These are phyloP conservation scores for Neurospora sp. DNA, from an alignment of 495 filamentous ascomycete genomes.

Conservation along the genomic window DNA sequence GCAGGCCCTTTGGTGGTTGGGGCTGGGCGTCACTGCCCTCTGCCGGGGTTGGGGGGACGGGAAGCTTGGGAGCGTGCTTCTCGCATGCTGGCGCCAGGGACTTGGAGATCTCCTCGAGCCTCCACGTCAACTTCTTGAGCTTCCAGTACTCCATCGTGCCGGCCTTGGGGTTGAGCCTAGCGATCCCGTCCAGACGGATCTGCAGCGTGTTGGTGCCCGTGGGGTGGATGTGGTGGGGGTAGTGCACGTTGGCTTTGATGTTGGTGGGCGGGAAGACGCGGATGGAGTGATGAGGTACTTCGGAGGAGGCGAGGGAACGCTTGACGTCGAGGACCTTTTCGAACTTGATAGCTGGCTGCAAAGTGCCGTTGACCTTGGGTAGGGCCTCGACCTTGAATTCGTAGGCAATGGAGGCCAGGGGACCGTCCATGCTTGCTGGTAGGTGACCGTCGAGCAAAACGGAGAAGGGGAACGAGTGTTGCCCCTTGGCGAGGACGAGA, in stretches of 20 bases:
- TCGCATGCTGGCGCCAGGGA: conserved; percentile 73
- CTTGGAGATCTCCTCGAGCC: conserved; percentile 76
- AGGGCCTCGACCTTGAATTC: conserved; percentile 65
- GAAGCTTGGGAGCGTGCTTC: conserved; percentile 60
- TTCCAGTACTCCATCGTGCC: conserved; percentile 62
- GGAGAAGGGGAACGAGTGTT: conserved; percentile 84
- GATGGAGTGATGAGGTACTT: conserved; percentile 63
- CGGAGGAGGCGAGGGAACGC: conserved; percentile 54
- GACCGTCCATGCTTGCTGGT: conserved; percentile 67
- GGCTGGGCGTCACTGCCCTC: conserved; percentile 32
- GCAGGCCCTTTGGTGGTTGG: conserved; percentile 55
- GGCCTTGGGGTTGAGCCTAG: conserved; percentile 47
- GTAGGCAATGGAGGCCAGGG: conserved; percentile 68
- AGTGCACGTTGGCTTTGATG: conserved; percentile 69
- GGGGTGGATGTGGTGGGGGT: conserved; percentile 76
- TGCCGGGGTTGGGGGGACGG: not conserved
- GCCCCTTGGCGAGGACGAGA: conserved; percentile 48
- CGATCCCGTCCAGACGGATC: conserved; percentile 70
- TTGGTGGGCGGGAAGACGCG: conserved; percentile 96
- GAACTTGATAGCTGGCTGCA: conserved; percentile 41
- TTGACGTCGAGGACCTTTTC: conserved; percentile 56
- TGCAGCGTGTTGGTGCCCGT: conserved; percentile 72
- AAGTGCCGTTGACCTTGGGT: conserved; percentile 36
- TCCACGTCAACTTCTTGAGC: conserved; percentile 83
- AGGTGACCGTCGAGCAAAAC: conserved; percentile 79